Evolutionary conservation across 352 stramenopile genomes (phyloP).

Genomic region (Phytophthora europaea): DNA sequence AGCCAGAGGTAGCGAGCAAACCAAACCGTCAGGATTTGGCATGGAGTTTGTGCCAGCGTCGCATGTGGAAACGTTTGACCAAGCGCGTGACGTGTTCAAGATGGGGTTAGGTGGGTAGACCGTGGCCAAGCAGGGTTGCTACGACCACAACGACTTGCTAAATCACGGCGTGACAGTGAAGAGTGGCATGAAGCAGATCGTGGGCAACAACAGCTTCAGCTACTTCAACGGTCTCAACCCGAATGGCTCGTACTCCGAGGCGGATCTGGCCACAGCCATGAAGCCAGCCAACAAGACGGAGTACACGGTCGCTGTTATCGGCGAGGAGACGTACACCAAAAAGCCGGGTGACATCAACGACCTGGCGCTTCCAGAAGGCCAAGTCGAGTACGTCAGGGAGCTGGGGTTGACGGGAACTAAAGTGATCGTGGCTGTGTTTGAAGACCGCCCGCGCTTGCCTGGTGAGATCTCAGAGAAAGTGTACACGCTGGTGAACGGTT

Average conservation of each 20-base stretch:
- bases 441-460: constrained; percentile 74
- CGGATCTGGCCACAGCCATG: constrained; percentile 46
- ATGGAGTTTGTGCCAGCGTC: constrained; percentile 44
- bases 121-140: background rate
- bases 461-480: constrained; percentile 47
- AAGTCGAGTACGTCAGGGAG: constrained; percentile 63
- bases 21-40: constrained; percentile 4
- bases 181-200: constrained; percentile 12
- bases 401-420: constrained; percentile 41
- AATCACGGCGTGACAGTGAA: background rate
- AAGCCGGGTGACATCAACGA: background rate
- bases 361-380: background rate
- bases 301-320: background rate
- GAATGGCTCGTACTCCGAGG: constrained; percentile 54
- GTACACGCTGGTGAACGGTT: constrained; percentile 71
- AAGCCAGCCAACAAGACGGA: background rate
- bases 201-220: constrained; percentile 16
- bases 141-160: background rate
- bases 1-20: background rate
- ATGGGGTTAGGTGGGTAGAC: constrained; percentile 32
- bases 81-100: constrained; percentile 74
- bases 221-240: constrained; percentile 59
- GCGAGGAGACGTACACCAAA: background rate
- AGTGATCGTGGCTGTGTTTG: constrained; percentile 72
- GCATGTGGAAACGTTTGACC: constrained; percentile 53